Conservation (phyloP, 2,329 filamentous ascomycete genomes). For the Orbilia ellipsospora region DNA sequence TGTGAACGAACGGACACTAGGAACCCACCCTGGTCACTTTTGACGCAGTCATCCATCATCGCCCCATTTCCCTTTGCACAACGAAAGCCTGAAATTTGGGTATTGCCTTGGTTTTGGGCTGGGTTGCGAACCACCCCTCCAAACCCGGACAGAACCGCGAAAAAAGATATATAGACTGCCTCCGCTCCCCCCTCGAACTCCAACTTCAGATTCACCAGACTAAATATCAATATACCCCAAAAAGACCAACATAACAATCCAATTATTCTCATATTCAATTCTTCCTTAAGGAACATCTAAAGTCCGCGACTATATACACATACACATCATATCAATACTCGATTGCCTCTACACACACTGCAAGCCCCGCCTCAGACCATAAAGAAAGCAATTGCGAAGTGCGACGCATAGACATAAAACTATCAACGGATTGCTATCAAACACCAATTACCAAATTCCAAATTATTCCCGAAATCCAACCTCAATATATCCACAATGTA, state of each 20-base stretch:
- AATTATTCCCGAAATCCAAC: not conserved
- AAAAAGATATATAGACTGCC: conserved; percentile 56
- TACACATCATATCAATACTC: not conserved
- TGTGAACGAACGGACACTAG: conserved; percentile 40
- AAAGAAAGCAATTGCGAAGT: conserved; percentile 24
- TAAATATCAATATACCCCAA: conserved; percentile 28
- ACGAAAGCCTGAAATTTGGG: conserved; percentile 53
- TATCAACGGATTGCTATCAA: conserved; percentile 1
- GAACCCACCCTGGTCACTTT: conserved; percentile 38
- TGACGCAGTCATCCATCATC: conserved; percentile 56
- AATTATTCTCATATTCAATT: conserved; percentile 40
- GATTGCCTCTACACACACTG: not conserved
- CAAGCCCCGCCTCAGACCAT: conserved; percentile 1
- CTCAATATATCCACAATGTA: conserved; percentile 30
- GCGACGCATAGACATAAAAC: conserved; percentile 6
- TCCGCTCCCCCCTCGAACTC: conserved; percentile 29
- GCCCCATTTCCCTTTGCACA: conserved; percentile 49
- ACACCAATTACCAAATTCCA: not conserved
- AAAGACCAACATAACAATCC: conserved; percentile 33
- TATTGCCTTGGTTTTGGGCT: conserved; percentile 54
- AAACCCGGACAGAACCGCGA: conserved; percentile 47
- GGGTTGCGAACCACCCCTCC: conserved; percentile 44
- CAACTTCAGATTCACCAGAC: conserved; percentile 38
- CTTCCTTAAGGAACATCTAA: conserved; percentile 6
- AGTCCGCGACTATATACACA: not conserved